Percentiles rank a stretch among this genome's conserved stretches.
Evolutionary conservation across 345 rosid genomes (phyloP).

Genomic region (Melaleuca quinquenervia): DNA sequence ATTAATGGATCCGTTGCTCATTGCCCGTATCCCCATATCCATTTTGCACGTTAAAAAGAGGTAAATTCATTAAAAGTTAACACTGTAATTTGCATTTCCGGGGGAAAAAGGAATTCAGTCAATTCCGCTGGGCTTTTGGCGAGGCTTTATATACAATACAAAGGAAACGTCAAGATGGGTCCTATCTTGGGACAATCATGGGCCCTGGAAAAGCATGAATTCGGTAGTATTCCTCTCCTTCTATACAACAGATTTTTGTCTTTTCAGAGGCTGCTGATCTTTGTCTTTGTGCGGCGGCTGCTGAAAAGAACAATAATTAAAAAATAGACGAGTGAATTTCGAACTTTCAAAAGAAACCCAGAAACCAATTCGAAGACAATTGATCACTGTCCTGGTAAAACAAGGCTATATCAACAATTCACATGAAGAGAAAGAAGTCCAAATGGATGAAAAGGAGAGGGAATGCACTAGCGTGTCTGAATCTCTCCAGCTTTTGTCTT

Average conservation of each 20-base stretch:
- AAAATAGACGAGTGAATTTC: no score
- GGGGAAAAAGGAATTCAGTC: background rate
- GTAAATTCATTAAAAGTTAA: background rate
- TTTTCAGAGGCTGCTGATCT: background rate
- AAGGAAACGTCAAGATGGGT: background rate
- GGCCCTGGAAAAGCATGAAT: background rate
- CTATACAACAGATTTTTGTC: no score
- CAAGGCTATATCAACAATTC: background rate
- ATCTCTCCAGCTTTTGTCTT: background rate
- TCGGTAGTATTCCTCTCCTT: background rate
- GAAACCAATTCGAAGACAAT: background rate
- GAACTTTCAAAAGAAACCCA: background rate
- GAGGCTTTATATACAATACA: background rate
- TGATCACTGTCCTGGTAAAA: background rate
- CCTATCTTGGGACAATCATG: background rate
- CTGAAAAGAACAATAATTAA: background rate
- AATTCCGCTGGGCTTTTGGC: background rate
- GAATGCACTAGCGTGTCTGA: background rate
- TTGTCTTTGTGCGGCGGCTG: background rate
- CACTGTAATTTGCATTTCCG: background rate
- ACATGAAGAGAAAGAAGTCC: background rate
- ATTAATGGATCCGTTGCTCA: no score
- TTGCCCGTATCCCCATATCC: background rate
- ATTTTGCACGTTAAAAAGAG: background rate
- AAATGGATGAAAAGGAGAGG: background rate